Percentiles rank a stretch among this genome's conserved stretches.
phyloP scores from a whole-genome alignment of 306 rosid species.

The Prinsepia uniflora region DNA sequence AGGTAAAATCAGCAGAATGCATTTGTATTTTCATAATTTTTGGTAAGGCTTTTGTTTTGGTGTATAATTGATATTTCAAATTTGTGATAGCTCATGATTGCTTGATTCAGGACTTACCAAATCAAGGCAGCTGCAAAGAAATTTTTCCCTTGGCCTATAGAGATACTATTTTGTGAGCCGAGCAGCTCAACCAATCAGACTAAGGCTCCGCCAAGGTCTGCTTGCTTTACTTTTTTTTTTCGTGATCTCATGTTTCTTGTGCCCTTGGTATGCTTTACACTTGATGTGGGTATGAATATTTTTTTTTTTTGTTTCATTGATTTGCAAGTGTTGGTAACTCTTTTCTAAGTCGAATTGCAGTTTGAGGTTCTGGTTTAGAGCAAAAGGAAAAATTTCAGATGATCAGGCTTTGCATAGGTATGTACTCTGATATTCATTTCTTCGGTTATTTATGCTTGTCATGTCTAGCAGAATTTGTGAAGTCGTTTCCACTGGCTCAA shows the following conservation, averaged over 20 bases:
- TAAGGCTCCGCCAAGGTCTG: constrained; percentile 83
- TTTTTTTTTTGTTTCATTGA: background rate
- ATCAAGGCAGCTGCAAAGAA: constrained; percentile 66
- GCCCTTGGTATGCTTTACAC: constrained; percentile 7
- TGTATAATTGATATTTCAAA: background rate
- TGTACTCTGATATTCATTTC: constrained; percentile 19
- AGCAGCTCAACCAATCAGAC: constrained; percentile 65
- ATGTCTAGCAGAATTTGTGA: background rate
- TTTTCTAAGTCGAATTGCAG: constrained; percentile 36
- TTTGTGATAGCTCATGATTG: constrained; percentile 13
- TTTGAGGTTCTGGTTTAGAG: constrained; percentile 86
- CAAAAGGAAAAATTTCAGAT: constrained; percentile 83
- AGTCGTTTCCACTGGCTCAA: background rate
- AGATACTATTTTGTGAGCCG: constrained; percentile 93
- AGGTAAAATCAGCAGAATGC: background rate
- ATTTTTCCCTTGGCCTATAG: constrained; percentile 94
- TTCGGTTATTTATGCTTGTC: constrained; percentile 12
- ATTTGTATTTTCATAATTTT: background rate
- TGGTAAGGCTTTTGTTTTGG: background rate
- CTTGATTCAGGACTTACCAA: constrained; percentile 73
- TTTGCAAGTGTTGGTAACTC: constrained; percentile 6
- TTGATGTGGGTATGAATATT: background rate
- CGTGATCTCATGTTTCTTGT: constrained; percentile 21
- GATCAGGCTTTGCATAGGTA: constrained; percentile 97
- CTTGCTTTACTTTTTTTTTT: constrained; percentile 20